Conservation (phyloP, 768 basidiomycete genomes). For the Phylloporus scabripes region DNA sequence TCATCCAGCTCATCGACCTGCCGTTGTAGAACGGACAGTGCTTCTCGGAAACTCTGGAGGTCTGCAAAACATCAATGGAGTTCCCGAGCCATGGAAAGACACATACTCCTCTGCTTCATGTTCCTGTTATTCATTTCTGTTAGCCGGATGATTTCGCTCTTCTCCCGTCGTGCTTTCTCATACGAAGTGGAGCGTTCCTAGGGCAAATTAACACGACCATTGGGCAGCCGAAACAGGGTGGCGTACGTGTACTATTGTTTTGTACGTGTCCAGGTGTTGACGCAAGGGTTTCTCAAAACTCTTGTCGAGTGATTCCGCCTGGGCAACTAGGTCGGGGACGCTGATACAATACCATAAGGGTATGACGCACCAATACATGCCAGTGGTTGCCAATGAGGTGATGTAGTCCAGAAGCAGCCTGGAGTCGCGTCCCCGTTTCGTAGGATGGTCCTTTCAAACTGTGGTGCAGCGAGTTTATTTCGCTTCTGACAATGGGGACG, state of each 20-base stretch:
- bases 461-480: not conserved
- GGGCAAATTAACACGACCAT: slow-evolving; percentile 6
- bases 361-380: slow-evolving; percentile 71
- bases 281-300: slow-evolving; percentile 86
- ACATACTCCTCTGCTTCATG: slow-evolving; percentile 77
- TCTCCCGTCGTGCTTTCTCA: slow-evolving; percentile 76
- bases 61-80: slow-evolving; percentile 42
- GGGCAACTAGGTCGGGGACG: slow-evolving; percentile 5
- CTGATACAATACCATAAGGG: slow-evolving; percentile 4
- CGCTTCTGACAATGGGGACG: not conserved
- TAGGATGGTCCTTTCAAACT: slow-evolving; percentile 78
- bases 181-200: slow-evolving; percentile 84
- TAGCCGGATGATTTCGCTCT: slow-evolving; percentile 76
- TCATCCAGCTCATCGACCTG: slow-evolving; percentile 91
- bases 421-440: slow-evolving; percentile 74
- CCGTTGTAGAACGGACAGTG: slow-evolving; percentile 70
- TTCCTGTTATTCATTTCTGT: slow-evolving; percentile 85
- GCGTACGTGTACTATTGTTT: slow-evolving; percentile 61
- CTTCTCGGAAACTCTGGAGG: slow-evolving; percentile 82
- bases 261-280: slow-evolving; percentile 80
- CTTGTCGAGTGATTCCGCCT: slow-evolving; percentile 84
- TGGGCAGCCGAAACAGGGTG: not conserved
- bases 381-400: slow-evolving; percentile 91
- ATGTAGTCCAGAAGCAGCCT: slow-evolving; percentile 84
- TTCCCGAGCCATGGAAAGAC: slow-evolving; percentile 7